A percentile compares a stretch with the other conserved stretches of the same genome.
Evolutionary conservation across 768 basidiomycete genomes (phyloP).

Genomic region (Suillus placidus): DNA sequence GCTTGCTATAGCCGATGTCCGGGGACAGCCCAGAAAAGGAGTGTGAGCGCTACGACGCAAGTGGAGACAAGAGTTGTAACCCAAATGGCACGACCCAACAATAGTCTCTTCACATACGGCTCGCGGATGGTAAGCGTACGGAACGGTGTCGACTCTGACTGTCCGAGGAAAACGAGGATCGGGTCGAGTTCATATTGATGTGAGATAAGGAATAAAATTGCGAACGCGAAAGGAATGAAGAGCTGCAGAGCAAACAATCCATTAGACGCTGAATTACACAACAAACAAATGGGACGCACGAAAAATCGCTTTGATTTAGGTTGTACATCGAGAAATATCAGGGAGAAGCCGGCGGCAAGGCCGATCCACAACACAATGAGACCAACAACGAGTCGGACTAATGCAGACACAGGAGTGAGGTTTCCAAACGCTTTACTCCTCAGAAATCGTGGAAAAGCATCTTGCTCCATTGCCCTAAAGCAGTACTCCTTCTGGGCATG

Average conservation of each 20-base stretch:
- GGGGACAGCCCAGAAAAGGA: conserved; percentile 96
- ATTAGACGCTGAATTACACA: background rate
- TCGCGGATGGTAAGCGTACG: conserved; percentile 89
- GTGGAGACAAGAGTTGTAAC: conserved; percentile 78
- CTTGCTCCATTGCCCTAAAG: conserved; percentile 95
- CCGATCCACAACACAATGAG: conserved; percentile 92
- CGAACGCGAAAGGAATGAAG: conserved; percentile 91
- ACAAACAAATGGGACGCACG: conserved; percentile 57
- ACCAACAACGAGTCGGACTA: conserved; percentile 84
- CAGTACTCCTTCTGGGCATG: conserved; percentile 97
- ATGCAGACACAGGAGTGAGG: conserved; percentile 86
- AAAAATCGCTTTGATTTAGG: conserved; percentile 94
- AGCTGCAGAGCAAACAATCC: conserved; percentile 53
- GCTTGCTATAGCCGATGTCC: conserved; percentile 76
- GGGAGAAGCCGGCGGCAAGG: conserved; percentile 85
- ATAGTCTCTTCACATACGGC: conserved; percentile 90
- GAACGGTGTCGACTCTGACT: conserved; percentile 97
- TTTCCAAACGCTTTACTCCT: conserved; percentile 98
- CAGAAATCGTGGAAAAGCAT: conserved; percentile 92
- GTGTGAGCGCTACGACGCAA: conserved; percentile 77
- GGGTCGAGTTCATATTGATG: conserved; percentile 98
- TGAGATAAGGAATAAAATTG: conserved; percentile 88
- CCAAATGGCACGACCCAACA: conserved; percentile 91
- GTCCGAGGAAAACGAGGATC: conserved; percentile 88
- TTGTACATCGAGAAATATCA: conserved; percentile 91